These are phyloP conservation scores for Rhizopogon rudus DNA, from an alignment of 768 basidiomycete species.

Conservation along the genomic window DNA sequence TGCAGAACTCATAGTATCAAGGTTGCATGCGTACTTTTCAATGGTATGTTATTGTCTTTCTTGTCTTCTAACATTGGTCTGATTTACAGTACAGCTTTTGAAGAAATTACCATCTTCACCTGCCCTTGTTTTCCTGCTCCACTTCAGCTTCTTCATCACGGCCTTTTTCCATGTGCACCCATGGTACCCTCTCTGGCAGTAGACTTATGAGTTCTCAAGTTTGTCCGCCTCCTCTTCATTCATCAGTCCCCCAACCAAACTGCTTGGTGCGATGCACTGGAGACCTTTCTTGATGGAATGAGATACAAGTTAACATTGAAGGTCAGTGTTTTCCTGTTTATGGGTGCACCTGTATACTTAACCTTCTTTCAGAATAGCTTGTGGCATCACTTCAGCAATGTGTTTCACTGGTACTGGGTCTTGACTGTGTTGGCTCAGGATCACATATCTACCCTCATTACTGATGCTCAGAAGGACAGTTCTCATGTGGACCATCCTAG, in stretches of 20 bases:
- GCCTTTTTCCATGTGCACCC: constrained; percentile 26
- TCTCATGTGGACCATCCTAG: constrained; percentile 2
- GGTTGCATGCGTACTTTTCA: neutral
- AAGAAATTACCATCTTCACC: neutral
- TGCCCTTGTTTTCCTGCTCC: constrained; percentile 8
- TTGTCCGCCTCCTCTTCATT: constrained; percentile 21
- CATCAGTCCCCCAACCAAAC: constrained; percentile 21
- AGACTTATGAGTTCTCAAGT: constrained; percentile 25
- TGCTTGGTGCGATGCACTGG: constrained; percentile 23
- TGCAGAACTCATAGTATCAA: neutral
- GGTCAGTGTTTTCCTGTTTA: constrained; percentile 5
- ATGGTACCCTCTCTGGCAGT: constrained; percentile 26
- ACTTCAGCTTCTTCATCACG: constrained; percentile 18
- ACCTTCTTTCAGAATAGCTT: constrained; percentile 16
- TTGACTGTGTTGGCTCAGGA: constrained; percentile 9
- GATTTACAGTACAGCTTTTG: neutral
- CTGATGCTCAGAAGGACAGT: neutral
- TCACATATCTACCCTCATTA: constrained; percentile 6
- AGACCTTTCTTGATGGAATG: constrained; percentile 14
- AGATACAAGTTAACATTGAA: constrained; percentile 15
- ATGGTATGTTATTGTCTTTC: neutral
- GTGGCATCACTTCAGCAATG: constrained; percentile 17
- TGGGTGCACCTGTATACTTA: neutral
- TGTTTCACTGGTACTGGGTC: constrained; percentile 21
- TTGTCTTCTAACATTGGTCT: neutral